Evolutionary conservation across 345 rosid species (phyloP), one percentile per base, ranked within the genome.

Genomic region (Citrus glauca): DNA sequence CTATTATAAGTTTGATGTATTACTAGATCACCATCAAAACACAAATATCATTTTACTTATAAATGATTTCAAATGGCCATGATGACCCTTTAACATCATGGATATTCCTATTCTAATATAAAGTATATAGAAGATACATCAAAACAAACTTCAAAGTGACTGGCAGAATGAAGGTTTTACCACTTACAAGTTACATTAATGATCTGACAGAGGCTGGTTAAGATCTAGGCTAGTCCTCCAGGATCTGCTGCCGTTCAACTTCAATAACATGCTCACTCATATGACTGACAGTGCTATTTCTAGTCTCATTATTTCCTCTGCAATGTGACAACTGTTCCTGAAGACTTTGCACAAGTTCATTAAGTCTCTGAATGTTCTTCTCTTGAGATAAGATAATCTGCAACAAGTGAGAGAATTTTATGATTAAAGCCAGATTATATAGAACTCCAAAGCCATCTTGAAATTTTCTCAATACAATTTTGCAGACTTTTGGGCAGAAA

Each of bases 361-460:
- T 89, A 64, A 93, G 95, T 81, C 87, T 88, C 74, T 89, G 94
- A 80, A 93, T 95, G 79, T 82, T 88, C 79, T 90, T 92, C 86
- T 93, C 99, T 82, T 90, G 98, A 20, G 89, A 89, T 79, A 92
- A 83, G 86, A 95, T 95, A 69, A 93, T 90, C 98, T 95, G 91
- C 83, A 82, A 63, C 7, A 35, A 77, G 48, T 6, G 69, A 72
- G 28, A 83, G 10, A 16, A 56, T 28, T 28, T 53, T 57, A 9
- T 35, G 69, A 73, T 19, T 32, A 14, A 57, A 68, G 56, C 32
- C 63, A 50, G 59, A 25, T 16, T 59, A 25, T 27, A 25, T 9
- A 38, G 17, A 27, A 37, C 56, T 55, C 2, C 14, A 63, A 75
- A 14, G 30, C 59, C 61, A 48, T 45, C 25, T 6, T 50, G 32